phyloP scores from a whole-genome alignment of 257 asterid genomes.

The Oldenlandia corymbosa region DNA sequence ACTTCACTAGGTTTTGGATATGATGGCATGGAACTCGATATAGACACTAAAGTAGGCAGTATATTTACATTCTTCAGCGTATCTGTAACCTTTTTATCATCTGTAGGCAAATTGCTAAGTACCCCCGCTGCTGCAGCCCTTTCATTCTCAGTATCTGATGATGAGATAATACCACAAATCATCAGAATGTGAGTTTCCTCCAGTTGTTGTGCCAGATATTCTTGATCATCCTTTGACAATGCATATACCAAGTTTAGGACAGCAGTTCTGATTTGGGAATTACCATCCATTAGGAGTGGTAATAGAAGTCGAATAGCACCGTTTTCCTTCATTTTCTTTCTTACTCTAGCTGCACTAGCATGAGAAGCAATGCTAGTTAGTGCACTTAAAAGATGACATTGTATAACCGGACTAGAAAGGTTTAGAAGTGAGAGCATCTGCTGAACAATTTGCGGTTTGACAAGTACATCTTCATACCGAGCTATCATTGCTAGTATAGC shows the following conservation, averaged over 20 bases:
- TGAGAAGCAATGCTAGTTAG: slow-evolving; percentile 58
- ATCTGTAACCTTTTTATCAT: slow-evolving; percentile 50
- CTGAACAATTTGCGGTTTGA: slow-evolving; percentile 58
- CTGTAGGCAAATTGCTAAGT: slow-evolving; percentile 56
- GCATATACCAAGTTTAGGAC: slow-evolving; percentile 49
- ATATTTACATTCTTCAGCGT: slow-evolving; percentile 43
- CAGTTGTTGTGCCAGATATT: slow-evolving; percentile 48
- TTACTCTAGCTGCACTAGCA: slow-evolving; percentile 40
- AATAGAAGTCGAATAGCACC: slow-evolving; percentile 67
- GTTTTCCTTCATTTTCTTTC: slow-evolving; percentile 61
- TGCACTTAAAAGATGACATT: slow-evolving; percentile 65
- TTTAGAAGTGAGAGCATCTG: slow-evolving; percentile 87
- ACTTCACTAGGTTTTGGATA: slow-evolving; percentile 19
- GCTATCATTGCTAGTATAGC: slow-evolving; percentile 86
- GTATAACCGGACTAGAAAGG: slow-evolving; percentile 69
- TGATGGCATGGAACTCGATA: slow-evolving; percentile 17
- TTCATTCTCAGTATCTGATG: slow-evolving; percentile 40
- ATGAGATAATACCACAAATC: slow-evolving; percentile 34
- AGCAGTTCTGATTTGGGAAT: slow-evolving; percentile 35
- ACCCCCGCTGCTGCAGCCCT: slow-evolving; percentile 72
- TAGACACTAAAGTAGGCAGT: slow-evolving; percentile 40
- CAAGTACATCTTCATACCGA: slow-evolving; percentile 52
- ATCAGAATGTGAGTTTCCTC: slow-evolving; percentile 38
- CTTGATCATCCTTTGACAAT: slow-evolving; percentile 40
- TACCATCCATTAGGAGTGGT: slow-evolving; percentile 48